A percentile compares a stretch with the other conserved stretches of the same genome.
Conservation (phyloP, 1,139 yeast species). For the Sugiyamaella novakii region DNA sequence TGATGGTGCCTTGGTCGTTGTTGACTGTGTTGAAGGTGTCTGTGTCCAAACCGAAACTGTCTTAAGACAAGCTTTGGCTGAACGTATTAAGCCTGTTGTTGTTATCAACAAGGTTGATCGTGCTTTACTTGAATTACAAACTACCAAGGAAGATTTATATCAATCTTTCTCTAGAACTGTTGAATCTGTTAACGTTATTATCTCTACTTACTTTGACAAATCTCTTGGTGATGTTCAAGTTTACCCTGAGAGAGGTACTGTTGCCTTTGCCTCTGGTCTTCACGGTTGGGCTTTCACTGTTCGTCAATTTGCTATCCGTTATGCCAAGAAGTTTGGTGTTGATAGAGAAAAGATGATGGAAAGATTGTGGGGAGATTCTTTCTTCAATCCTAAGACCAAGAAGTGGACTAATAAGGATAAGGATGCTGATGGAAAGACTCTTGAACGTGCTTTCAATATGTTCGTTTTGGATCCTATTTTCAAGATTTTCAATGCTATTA, state of each 20-base stretch:
- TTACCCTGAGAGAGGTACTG: slow-evolving; percentile 99
- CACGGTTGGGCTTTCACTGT: slow-evolving; percentile 99
- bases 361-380: slow-evolving; percentile 99
- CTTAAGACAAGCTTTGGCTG: slow-evolving; percentile 98
- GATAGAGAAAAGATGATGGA: slow-evolving; percentile 98
- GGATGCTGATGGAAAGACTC: slow-evolving; percentile 92
- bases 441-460: slow-evolving; percentile 99
- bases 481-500: slow-evolving; percentile 92
- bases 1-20: slow-evolving; percentile 99
- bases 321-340: slow-evolving; percentile 99
- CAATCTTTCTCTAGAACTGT: slow-evolving; percentile 98
- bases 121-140: slow-evolving; percentile 98
- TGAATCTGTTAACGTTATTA: slow-evolving; percentile 98
- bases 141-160: slow-evolving; percentile 97
- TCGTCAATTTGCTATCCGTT: slow-evolving; percentile 98
- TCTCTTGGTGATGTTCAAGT: slow-evolving; percentile 95
- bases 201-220: slow-evolving; percentile 92
- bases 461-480: slow-evolving; percentile 98
- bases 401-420: slow-evolving; percentile 98
- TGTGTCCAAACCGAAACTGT: slow-evolving; percentile 99
- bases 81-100: slow-evolving; percentile 99
- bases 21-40: slow-evolving; percentile 99
- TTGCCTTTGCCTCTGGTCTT: slow-evolving; percentile 99
- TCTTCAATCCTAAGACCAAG: slow-evolving; percentile 99
- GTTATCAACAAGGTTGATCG: slow-evolving; percentile 99